These are phyloP conservation scores for Endogone sp. DNA, from an alignment of 192 early-diverging fungal genomes.

Conservation along the genomic window DNA sequence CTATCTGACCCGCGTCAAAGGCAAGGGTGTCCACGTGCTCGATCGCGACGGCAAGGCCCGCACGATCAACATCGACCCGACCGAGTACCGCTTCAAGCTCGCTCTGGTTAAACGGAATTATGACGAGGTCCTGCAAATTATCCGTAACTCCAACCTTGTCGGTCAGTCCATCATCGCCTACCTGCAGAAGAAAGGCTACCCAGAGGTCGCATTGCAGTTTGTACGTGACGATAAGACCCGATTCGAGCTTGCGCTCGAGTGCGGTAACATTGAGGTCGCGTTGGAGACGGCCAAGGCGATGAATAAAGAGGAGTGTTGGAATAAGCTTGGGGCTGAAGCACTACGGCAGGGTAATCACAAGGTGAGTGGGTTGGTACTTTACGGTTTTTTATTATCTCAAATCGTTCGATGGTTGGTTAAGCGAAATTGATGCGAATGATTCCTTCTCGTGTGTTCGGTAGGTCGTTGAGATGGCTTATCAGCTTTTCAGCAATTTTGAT, in stretches of 20 bases:
- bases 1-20: slow-evolving; percentile 84
- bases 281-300: slow-evolving; percentile 91
- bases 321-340: slow-evolving; percentile 83
- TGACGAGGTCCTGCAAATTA: slow-evolving; percentile 94
- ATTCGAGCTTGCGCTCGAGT: slow-evolving; percentile 95
- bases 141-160: slow-evolving; percentile 92
- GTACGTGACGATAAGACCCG: slow-evolving; percentile 95
- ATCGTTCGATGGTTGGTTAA: background rate
- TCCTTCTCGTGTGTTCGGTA: slow-evolving; percentile 20
- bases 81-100: slow-evolving; percentile 98
- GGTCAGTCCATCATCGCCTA: slow-evolving; percentile 99
- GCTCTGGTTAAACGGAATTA: slow-evolving; percentile 89
- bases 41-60: slow-evolving; percentile 90
- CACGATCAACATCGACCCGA: slow-evolving; percentile 89
- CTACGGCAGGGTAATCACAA: slow-evolving; percentile 87
- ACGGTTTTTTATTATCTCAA: background rate
- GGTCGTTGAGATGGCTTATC: slow-evolving; percentile 89
- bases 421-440: background rate
- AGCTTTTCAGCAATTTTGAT: slow-evolving; percentile 89
- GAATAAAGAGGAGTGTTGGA: slow-evolving; percentile 89
- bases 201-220: slow-evolving; percentile 98
- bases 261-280: slow-evolving; percentile 94
- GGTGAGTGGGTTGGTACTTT: slow-evolving; percentile 33
- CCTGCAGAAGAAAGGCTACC: slow-evolving; percentile 98
- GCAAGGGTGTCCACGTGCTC: slow-evolving; percentile 80